A percentile compares a stretch with the other conserved stretches of the same genome.
Conservation (phyloP, 495 filamentous ascomycete species). For the Lasiosphaeriaceae sp. region DNA sequence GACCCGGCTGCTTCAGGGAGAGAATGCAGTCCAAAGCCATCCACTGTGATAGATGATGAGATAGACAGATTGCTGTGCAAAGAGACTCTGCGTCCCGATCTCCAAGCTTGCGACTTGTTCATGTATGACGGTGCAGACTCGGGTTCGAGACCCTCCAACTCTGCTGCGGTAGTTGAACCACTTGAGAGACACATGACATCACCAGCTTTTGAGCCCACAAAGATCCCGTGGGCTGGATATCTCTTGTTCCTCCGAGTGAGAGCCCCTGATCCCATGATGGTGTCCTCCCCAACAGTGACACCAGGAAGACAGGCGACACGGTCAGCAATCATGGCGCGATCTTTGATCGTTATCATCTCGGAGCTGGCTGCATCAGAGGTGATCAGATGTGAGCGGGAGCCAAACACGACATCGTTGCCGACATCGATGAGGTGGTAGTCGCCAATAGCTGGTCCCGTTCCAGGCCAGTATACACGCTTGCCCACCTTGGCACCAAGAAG, state of each 20-base stretch:
- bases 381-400: slow-evolving; percentile 41
- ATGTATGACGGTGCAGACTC: too few species aligned
- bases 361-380: slow-evolving; percentile 43
- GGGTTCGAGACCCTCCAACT: background rate
- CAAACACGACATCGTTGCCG: slow-evolving; percentile 45
- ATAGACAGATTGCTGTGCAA: too few species aligned
- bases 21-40: too few species aligned
- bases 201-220: slow-evolving; percentile 41
- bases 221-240: slow-evolving; percentile 37
- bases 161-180: background rate
- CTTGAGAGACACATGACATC: slow-evolving; percentile 35
- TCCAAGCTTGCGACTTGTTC: too few species aligned
- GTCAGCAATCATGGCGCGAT: slow-evolving; percentile 39
- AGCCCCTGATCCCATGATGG: slow-evolving; percentile 43
- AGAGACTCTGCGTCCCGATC: too few species aligned
- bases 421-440: slow-evolving; percentile 45
- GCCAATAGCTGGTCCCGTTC: slow-evolving; percentile 39
- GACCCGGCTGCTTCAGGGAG: too few species aligned
- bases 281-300: slow-evolving; percentile 26
- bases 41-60: too few species aligned
- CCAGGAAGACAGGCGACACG: slow-evolving; percentile 34
- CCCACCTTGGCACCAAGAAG: slow-evolving; percentile 42
- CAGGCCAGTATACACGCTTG: slow-evolving; percentile 46
- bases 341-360: slow-evolving; percentile 33
- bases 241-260: slow-evolving; percentile 34